Base-by-base conservation (phyloP, 805 yeast genomes). In the Pichia deserticola region DNA sequence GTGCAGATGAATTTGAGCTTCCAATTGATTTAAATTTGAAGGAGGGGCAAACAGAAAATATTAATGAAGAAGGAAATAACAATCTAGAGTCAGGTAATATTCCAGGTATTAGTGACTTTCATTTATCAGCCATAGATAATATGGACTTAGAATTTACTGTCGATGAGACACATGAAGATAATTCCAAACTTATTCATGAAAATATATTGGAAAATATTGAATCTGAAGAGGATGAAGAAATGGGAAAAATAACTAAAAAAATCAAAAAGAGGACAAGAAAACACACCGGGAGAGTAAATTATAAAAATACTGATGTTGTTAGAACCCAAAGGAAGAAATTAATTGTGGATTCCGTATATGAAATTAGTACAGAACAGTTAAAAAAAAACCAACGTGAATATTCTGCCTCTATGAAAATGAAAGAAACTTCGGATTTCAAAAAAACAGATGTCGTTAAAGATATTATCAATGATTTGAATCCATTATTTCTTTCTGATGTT, bases 111-210 rank as follows among this genome's bases (percentile, higher is more conserved):
- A 47, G 46, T 25, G 51, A 53, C 36, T 54, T 49, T 36, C 40
- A 43, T 20, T 32, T 52, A 3, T 49, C 56, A 50, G 57, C 54
- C n/a, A 44, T 51, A 34, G 65, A 56, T 12, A 75, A 76, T 55
- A 54, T 57, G 41, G 77, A 83, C 6, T 70, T 79, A 37, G 86
- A 81, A 63, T 61, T 74, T 65, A 74, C 65, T 20, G 64, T 51
- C n/a, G 62, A 57, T 41, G 60, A 51, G 7, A 30, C 32, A 3
- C 32, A 30, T 9, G 32, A 6, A 2, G 9, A 30, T 2, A 6
- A 30, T 7, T 30, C 32, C 7, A 30, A 7, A 9, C 7, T 30
- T 30, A 9, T 7, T 30, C 32, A 30, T 6, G 45, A 43, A 6
- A 32, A 12, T 25, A 20, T 45, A 20, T 7, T 27, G 7, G 43